Base-by-base conservation (phyloP, 2,329 filamentous ascomycete species). In the Aureobasidium musti region DNA sequence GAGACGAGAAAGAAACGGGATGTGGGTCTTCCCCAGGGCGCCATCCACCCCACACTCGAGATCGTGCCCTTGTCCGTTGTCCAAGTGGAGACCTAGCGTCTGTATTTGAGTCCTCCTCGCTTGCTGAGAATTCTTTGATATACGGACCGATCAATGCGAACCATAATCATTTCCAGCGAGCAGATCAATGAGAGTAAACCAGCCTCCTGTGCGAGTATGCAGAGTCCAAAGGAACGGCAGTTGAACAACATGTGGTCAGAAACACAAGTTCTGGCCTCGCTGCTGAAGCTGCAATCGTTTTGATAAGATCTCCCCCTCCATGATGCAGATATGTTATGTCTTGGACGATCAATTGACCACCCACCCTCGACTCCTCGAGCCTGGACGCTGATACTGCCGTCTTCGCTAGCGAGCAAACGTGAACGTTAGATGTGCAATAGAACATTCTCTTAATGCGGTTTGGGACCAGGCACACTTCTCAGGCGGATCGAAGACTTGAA, bases 41-140 rank as follows among this genome's bases (percentile, higher is more conserved):
- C 49, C 17, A n/a, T n/a, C 14, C 26, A 59, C 54, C 54, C 54
- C 54, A 59, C 54, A 59, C 7, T 26, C 54, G 39, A 23, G 54
- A 43, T 59, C 39, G 41, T 59, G 54, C 54, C 53, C 53, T 43
- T 41, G 26, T 45, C 14, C 19, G 19, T 13, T 37, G 11, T 14
- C 30, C 50, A 21, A 54, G 39, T 59, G 54, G 54, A 30, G 23
- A 59, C 39, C 17, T 45, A 54, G 50, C 35, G 35, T 5, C 3
- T 39, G 2, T 23, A n/a, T 23, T 59, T 21, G 23, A 5, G 43
- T 57, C 37, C 30, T 45, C 14, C 14, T 59, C 37, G 54, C 54
- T 45, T 45, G 50, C 26, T 23, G 54, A 59, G 54, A 17, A 19
- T 23, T 19, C 1, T 41, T 45, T 23, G 54, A 59, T 28, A 45